These are phyloP conservation scores for Brettanomyces sp. DNA, from an alignment of 805 yeast species.

Conservation along the genomic window DNA sequence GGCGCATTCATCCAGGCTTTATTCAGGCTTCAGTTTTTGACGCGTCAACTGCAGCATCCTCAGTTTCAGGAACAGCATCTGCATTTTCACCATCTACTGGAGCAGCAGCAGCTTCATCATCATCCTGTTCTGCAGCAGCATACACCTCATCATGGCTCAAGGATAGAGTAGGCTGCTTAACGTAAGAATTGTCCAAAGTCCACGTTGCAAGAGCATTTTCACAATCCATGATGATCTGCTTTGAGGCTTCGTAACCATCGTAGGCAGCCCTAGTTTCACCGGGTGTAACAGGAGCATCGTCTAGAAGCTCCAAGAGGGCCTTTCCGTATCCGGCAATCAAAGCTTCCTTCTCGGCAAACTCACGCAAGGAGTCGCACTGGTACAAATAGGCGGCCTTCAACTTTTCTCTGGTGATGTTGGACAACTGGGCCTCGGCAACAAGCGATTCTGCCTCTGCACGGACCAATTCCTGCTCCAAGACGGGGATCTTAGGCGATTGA, in stretches of 20 bases:
- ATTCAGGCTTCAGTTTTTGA: too few species aligned
- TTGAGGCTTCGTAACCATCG: constrained; percentile 96
- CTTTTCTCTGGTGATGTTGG: constrained; percentile 96
- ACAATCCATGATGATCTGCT: constrained; percentile 94
- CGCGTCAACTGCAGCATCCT: background rate
- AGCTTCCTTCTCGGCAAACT: constrained; percentile 91
- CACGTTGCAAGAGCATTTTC: constrained; percentile 92
- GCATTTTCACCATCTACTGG: constrained; percentile 17
- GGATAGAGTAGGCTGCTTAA: constrained; percentile 71
- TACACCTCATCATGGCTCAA: constrained; percentile 46
- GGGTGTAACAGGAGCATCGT: constrained; percentile 95
- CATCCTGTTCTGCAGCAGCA: constrained; percentile 21
- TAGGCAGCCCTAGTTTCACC: constrained; percentile 98
- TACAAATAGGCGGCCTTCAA: constrained; percentile 94
- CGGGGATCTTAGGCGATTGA: constrained; percentile 88
- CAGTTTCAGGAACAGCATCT: constrained; percentile 1
- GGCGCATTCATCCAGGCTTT: too few species aligned
- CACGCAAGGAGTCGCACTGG: constrained; percentile 93
- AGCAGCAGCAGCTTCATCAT: constrained; percentile 29
- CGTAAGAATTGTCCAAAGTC: constrained; percentile 93
- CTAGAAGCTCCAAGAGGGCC: constrained; percentile 89
- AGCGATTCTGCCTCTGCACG: constrained; percentile 98
- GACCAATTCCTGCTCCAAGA: constrained; percentile 95
- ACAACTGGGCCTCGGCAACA: constrained; percentile 98
- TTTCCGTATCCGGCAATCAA: constrained; percentile 98